A percentile compares a stretch with the other conserved stretches of the same genome.
These are phyloP conservation scores for Podaxis sp. DNA, from an alignment of 768 basidiomycete species.

Conservation along the genomic window DNA sequence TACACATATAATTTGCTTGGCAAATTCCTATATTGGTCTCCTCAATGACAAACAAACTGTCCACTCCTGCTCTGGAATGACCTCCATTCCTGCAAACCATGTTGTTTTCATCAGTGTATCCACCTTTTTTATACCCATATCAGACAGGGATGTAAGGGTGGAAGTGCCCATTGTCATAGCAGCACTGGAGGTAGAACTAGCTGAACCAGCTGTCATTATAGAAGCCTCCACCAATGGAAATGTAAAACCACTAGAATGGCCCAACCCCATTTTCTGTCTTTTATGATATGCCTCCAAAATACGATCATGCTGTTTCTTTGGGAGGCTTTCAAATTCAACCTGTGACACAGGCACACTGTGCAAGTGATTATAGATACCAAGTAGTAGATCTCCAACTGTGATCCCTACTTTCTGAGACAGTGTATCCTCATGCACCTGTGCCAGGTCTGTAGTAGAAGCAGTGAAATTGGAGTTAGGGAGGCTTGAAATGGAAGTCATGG, in stretches of 20 bases:
- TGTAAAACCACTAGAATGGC: too few species aligned
- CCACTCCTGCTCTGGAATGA: constrained; percentile 33
- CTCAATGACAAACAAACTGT: constrained; percentile 50
- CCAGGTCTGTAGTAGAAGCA: background rate
- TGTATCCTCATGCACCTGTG: background rate
- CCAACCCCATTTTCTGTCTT: background rate
- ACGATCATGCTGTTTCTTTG: constrained; percentile 40
- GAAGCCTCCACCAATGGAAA: constrained; percentile 7
- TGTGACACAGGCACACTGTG: constrained; percentile 34
- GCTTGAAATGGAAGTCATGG: background rate
- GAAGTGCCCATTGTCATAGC: too few species aligned
- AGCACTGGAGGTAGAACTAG: constrained; percentile 65
- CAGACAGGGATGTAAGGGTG: background rate
- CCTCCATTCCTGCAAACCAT: constrained; percentile 50
- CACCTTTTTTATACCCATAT: constrained; percentile 44
- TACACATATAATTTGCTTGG: too few species aligned
- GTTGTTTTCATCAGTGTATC: constrained; percentile 52
- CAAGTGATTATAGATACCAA: constrained; percentile 41
- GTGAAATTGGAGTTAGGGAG: too few species aligned
- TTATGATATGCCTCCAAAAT: constrained; percentile 41
- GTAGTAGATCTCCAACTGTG: constrained; percentile 51
- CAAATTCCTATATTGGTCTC: constrained; percentile 21
- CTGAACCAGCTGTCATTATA: constrained; percentile 36
- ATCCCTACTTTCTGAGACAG: constrained; percentile 36
- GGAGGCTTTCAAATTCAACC: constrained; percentile 43